Evolutionary conservation across 2,329 filamentous ascomycete genomes (phyloP).

Genomic region (Colletotrichum caudatum): DNA sequence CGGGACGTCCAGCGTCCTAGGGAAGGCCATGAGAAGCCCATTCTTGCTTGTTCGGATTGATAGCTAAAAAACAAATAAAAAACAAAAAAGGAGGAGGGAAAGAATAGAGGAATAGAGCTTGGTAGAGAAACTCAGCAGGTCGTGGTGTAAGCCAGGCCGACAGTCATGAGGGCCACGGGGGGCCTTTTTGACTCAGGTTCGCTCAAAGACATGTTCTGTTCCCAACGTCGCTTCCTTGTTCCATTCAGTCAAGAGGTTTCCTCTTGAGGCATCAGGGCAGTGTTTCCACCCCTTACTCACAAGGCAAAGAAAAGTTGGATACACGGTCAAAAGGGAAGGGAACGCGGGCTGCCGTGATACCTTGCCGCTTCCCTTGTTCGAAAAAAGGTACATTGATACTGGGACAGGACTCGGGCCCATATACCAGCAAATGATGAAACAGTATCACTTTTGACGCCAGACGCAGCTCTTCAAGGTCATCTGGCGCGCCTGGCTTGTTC

Average conservation of each 20-base stretch:
- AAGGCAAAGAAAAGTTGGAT: neutral
- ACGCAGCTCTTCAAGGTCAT: neutral
- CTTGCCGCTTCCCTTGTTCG: neutral
- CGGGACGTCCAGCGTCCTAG: slow-evolving; percentile 10
- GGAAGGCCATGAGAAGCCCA: slow-evolving; percentile 9
- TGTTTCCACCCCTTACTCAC: neutral
- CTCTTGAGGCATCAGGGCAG: neutral
- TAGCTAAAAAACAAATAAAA: neutral
- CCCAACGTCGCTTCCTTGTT: neutral
- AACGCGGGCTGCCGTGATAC: neutral
- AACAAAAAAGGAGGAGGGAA: too few species aligned
- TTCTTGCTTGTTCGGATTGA: neutral
- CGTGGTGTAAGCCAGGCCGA: neutral
- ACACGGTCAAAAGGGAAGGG: neutral
- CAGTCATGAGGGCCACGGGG: neutral
- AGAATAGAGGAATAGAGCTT: neutral
- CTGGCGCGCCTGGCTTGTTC: too few species aligned
- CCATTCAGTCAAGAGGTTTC: too few species aligned
- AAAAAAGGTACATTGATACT: neutral
- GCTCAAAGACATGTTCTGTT: neutral
- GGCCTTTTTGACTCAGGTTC: neutral
- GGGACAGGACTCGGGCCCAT: too few species aligned
- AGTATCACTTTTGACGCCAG: too few species aligned
- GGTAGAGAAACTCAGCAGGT: neutral
- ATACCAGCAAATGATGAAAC: neutral